Evolutionary conservation across 768 basidiomycete genomes (phyloP), one percentile per base, ranked within the genome.

Genomic region (Russula compacta): DNA sequence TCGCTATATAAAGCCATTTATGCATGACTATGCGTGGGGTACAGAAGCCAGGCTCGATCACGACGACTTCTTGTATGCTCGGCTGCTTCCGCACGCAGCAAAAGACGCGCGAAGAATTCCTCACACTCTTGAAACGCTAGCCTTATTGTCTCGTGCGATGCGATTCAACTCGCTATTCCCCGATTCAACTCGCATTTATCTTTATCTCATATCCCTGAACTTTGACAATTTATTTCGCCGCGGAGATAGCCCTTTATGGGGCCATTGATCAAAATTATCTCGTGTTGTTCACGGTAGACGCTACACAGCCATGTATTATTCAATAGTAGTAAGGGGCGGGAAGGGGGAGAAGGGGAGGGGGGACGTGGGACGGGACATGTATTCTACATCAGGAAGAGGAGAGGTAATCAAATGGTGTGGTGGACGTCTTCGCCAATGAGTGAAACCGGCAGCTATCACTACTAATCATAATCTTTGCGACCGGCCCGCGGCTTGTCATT

Each of bases 11-110:
- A 57, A 95, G 92, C 24, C 95, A 98, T 74, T 81, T 98, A 73
- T 98, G 95, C 71, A 99, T 99, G 97, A 94, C 95, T 3, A 98
- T 98, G 95, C 88, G 97, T 64, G 97, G 97, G 56, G 97, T 99
- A 9, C 97, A 99, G 75, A 99, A 99, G 75, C 95, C 95, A 2
- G 97, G 97, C 29, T 81, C 95, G 7, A 83, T 89, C 24, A 99
- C 97, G 0, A 88, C 94, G 48, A 99, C 97, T 6, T 94, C 91
- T 6, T 95, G 94, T 67, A 99, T 99, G 97, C 78, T 98, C 55
- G 97, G 97, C 15, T 97, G 93, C 72, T 99, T 99, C 83, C 83
- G 97, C 61, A 88, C 90, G n/a, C 90, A 95, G 67, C 95, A 98
- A 74, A 98, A 99, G 78, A 99, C 95, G 38, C 83, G 97, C 35